Percentiles rank a stretch among this genome's conserved stretches.
phyloP scores from a whole-genome alignment of 2,329 filamentous ascomycete species.

The Cordyceps cicadae region DNA sequence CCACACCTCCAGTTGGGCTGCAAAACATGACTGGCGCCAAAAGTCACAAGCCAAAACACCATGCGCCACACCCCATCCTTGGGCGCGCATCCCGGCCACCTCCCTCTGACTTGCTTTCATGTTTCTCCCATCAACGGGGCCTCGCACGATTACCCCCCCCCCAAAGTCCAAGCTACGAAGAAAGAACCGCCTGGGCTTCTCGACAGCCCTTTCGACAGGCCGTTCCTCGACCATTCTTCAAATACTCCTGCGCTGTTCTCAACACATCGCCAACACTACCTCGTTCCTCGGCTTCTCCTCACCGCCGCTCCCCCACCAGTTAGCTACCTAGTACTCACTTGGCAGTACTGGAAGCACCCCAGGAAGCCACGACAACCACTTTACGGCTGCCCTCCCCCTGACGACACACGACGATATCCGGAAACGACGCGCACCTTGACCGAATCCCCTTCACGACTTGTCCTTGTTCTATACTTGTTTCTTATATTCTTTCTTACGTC shows the following conservation, averaged over 20 bases:
- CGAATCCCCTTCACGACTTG: neutral
- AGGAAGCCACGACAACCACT: slow-evolving; percentile 4
- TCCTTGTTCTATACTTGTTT: neutral
- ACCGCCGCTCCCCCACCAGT: slow-evolving; percentile 1
- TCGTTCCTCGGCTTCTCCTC: neutral
- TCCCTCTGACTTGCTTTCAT: neutral
- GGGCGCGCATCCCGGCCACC: slow-evolving; percentile 2
- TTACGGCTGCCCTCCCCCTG: neutral
- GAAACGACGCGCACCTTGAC: neutral
- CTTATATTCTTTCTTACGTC: neutral
- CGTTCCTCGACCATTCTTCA: neutral
- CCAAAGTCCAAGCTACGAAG: neutral
- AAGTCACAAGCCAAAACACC: slow-evolving; percentile 11
- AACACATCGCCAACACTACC: neutral
- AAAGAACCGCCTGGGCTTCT: slow-evolving; percentile 7
- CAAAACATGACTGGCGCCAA: neutral
- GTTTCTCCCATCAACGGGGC: neutral
- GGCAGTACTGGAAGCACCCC: no score
- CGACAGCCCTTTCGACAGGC: slow-evolving; percentile 9
- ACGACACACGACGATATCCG: neutral
- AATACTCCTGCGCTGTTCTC: neutral
- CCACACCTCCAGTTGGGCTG: slow-evolving; percentile 4
- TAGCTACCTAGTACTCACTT: no score
- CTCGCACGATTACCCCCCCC: neutral
- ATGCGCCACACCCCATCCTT: neutral